These are phyloP conservation scores for Termitomyces titanicus DNA, from an alignment of 768 basidiomycete genomes.

Conservation along the genomic window DNA sequence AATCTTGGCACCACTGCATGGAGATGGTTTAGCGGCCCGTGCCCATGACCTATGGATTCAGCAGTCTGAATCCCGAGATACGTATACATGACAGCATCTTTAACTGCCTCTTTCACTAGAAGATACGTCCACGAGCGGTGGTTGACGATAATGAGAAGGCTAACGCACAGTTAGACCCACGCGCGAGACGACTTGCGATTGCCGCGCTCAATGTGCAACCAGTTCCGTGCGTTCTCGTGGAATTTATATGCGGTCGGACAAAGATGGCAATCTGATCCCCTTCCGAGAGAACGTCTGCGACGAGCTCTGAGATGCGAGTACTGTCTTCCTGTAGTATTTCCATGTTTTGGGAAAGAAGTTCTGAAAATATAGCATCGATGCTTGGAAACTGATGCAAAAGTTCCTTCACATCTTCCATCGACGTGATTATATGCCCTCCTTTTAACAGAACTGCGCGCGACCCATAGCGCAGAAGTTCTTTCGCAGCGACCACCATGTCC, in stretches of 20 bases:
- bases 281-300: slow-evolving; percentile 63
- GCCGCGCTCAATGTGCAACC: slow-evolving; percentile 91
- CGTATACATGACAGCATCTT: slow-evolving; percentile 65
- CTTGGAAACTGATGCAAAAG: slow-evolving; percentile 25
- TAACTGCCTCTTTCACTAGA: slow-evolving; percentile 55
- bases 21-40: slow-evolving; percentile 86
- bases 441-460: slow-evolving; percentile 70
- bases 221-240: slow-evolving; percentile 83
- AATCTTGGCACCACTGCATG: slow-evolving; percentile 48
- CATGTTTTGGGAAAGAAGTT: slow-evolving; percentile 52
- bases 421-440: slow-evolving; percentile 70
- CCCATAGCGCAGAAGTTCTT: slow-evolving; percentile 43
- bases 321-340: slow-evolving; percentile 48
- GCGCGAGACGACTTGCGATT: slow-evolving; percentile 63
- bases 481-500: slow-evolving; percentile 60
- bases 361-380: slow-evolving; percentile 40
- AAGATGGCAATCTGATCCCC: slow-evolving; percentile 42
- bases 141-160: not conserved
- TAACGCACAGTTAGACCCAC: slow-evolving; percentile 38
- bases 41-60: slow-evolving; percentile 61
- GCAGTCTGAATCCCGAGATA: slow-evolving; percentile 73
- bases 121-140: not conserved
- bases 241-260: slow-evolving; percentile 57
- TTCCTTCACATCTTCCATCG: slow-evolving; percentile 38
- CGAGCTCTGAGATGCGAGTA: slow-evolving; percentile 29